A percentile compares a stretch with the other conserved stretches of the same genome.
phyloP scores from a whole-genome alignment of 345 rosid species.

The Lepidium didymum region DNA sequence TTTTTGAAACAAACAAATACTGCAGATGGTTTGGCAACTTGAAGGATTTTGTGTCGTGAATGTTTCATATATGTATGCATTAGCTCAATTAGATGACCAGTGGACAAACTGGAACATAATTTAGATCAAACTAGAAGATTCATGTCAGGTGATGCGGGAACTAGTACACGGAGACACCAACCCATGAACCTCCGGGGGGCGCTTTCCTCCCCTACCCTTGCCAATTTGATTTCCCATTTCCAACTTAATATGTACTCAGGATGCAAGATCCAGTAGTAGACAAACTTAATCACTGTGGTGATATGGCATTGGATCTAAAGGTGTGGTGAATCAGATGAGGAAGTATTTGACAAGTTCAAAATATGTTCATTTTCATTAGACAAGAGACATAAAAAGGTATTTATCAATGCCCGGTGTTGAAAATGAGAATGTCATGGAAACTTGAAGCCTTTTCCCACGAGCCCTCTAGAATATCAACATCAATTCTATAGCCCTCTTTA shows the following conservation, averaged over 20 bases:
- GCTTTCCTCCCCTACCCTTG: too few relatives aligned
- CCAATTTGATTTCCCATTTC: not conserved
- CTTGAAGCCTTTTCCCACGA: conserved; percentile 75
- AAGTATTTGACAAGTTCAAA: not conserved
- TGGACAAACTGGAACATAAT: too few relatives aligned
- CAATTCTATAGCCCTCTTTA: conserved; percentile 82
- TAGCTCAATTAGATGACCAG: not conserved
- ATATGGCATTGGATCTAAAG: not conserved
- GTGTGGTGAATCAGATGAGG: not conserved
- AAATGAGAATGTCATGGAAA: conserved; percentile 68
- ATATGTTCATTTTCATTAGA: not conserved
- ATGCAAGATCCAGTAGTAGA: not conserved
- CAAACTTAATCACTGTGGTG: not conserved
- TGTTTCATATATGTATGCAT: not conserved
- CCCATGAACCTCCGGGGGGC: too few relatives aligned
- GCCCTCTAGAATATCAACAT: conserved; percentile 81
- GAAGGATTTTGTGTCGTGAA: not conserved
- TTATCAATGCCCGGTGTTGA: conserved; percentile 94
- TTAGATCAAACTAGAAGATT: not conserved
- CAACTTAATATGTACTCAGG: not conserved
- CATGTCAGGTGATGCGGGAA: too few relatives aligned
- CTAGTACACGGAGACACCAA: too few relatives aligned
- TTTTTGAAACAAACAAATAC: not conserved
- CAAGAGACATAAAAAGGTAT: not conserved
- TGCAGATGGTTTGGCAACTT: not conserved